These are phyloP conservation scores for Lepiota brunneoincarnata DNA, from an alignment of 768 basidiomycete genomes.

Conservation along the genomic window DNA sequence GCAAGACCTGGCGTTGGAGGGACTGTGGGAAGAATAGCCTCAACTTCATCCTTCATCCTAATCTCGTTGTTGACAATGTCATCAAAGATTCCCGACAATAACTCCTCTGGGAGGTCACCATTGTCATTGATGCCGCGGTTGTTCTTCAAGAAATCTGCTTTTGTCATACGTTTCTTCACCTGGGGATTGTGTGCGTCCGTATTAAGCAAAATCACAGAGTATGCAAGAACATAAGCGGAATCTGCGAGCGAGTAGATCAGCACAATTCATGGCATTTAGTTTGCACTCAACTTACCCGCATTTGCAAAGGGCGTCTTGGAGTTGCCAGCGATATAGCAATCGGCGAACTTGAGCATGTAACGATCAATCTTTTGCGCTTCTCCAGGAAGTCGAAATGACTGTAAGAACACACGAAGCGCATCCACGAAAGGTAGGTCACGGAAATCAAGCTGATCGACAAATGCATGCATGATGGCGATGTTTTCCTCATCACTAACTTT, in stretches of 20 bases:
- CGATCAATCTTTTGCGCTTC: constrained; percentile 99
- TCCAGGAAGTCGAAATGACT: constrained; percentile 95
- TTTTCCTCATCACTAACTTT: constrained; percentile 76
- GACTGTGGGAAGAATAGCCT: constrained; percentile 45
- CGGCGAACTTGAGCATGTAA: constrained; percentile 98
- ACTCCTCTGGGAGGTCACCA: constrained; percentile 83
- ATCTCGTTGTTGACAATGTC: constrained; percentile 93
- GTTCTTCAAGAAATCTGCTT: constrained; percentile 87
- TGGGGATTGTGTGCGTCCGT: constrained; percentile 97
- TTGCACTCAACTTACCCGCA: constrained; percentile 60
- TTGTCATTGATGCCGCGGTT: constrained; percentile 96
- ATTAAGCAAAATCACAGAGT: constrained; percentile 94
- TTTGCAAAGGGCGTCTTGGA: constrained; percentile 84
- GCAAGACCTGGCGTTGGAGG: constrained; percentile 69
- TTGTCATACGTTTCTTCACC: constrained; percentile 93
- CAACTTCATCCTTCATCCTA: constrained; percentile 97
- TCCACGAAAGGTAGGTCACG: constrained; percentile 79
- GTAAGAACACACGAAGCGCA: constrained; percentile 86
- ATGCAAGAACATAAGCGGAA: constrained; percentile 92
- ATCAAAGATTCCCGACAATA: constrained; percentile 77
- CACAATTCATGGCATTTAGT: background rate
- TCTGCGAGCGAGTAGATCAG: constrained; percentile 41
- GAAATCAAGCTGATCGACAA: constrained; percentile 92
- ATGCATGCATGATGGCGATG: constrained; percentile 94
- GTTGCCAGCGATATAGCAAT: constrained; percentile 92